These are phyloP conservation scores for Ogataea methanolica DNA, from an alignment of 805 yeast species.

Conservation along the genomic window DNA sequence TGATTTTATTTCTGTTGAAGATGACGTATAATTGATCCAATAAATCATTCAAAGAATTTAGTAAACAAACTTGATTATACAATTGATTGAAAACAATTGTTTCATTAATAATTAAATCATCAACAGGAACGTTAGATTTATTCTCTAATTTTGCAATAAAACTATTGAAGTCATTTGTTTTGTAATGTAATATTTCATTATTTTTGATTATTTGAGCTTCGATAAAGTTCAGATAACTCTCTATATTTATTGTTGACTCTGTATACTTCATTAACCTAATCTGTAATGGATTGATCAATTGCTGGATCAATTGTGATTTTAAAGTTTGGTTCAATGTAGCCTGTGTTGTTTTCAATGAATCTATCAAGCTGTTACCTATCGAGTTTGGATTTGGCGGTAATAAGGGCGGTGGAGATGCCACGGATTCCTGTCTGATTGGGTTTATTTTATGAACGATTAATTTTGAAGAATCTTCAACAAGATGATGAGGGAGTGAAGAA, in stretches of 20 bases:
- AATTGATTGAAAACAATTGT: slow-evolving; percentile 55
- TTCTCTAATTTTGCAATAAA: slow-evolving; percentile 26
- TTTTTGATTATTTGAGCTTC: slow-evolving; percentile 19
- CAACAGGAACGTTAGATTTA: slow-evolving; percentile 28
- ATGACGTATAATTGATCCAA: slow-evolving; percentile 51
- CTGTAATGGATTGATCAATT: slow-evolving; percentile 9
- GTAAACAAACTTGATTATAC: slow-evolving; percentile 59
- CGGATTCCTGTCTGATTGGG: not conserved
- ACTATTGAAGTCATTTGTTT: slow-evolving; percentile 6
- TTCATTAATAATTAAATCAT: slow-evolving; percentile 44
- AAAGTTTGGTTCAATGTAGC: no score
- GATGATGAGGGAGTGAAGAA: slow-evolving; percentile 1
- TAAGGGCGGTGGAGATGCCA: slow-evolving; percentile 17
- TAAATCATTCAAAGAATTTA: slow-evolving; percentile 69
- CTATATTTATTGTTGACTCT: slow-evolving; percentile 14
- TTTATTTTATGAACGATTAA: not conserved
- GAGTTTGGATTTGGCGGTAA: slow-evolving; percentile 28
- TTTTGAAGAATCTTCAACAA: not conserved
- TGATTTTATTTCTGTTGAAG: slow-evolving; percentile 44
- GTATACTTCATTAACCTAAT: slow-evolving; percentile 15
- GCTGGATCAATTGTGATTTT: not conserved
- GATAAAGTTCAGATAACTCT: slow-evolving; percentile 12
- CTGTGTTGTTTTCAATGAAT: not conserved
- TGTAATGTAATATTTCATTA: slow-evolving; percentile 15
- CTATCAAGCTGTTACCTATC: slow-evolving; percentile 4